A percentile compares a stretch with the other conserved stretches of the same genome.
phyloP scores from a whole-genome alignment of 2,329 filamentous ascomycete genomes.

The Calonectria henricotiae region DNA sequence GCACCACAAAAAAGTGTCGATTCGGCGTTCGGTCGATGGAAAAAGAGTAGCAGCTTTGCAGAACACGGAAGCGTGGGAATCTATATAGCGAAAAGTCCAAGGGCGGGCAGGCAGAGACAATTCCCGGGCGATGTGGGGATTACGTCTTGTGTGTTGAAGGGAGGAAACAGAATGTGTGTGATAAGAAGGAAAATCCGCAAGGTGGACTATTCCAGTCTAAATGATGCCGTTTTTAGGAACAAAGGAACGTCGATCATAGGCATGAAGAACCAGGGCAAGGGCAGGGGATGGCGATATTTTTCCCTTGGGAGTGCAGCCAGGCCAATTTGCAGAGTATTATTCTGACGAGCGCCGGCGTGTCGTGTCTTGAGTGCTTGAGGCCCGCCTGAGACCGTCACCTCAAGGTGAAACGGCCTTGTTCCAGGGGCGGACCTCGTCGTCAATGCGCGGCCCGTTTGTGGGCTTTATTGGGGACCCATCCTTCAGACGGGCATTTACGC shows the following conservation, averaged over 20 bases:
- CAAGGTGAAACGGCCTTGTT: slow-evolving; percentile 50
- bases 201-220: slow-evolving; percentile 24
- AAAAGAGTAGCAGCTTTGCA: slow-evolving; percentile 37
- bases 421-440: slow-evolving; percentile 42
- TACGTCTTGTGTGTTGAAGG: slow-evolving; percentile 25
- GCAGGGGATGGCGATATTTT: slow-evolving; percentile 40
- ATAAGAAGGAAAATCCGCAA: slow-evolving; percentile 17
- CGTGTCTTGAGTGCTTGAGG: slow-evolving; percentile 44
- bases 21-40: slow-evolving; percentile 32
- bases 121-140: slow-evolving; percentile 48
- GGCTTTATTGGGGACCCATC: slow-evolving; percentile 23
- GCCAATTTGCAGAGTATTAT: slow-evolving; percentile 24
- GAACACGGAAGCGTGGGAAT: slow-evolving; percentile 45
- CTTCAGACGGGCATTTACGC: slow-evolving; percentile 33
- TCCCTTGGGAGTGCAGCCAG: slow-evolving; percentile 4
- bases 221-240: slow-evolving; percentile 47
- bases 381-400: slow-evolving; percentile 50
- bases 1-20: slow-evolving; percentile 27
- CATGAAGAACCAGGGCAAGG: slow-evolving; percentile 23
- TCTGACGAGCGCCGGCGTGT: slow-evolving; percentile 43
- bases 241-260: slow-evolving; percentile 44
- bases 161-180: slow-evolving; percentile 29
- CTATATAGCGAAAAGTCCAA: slow-evolving; percentile 43
- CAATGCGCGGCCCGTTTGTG: slow-evolving; percentile 42
- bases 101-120: slow-evolving; percentile 47